Conservation (phyloP, 73 alveolate species). For the Uronychia binucleata region DNA sequence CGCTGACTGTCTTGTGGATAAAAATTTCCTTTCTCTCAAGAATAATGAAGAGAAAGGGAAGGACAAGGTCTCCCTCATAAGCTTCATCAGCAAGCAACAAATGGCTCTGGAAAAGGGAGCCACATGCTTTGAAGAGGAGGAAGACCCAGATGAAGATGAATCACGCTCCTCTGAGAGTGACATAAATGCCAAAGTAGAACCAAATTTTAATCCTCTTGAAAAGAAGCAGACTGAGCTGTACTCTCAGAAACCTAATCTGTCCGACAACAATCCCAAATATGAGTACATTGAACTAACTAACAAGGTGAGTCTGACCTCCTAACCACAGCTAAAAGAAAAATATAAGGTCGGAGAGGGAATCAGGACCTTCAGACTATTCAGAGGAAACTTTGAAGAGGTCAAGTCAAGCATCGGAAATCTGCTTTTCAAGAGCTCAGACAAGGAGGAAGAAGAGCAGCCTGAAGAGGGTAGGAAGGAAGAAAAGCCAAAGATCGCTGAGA, state of each 20-base stretch:
- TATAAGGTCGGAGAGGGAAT: constrained; percentile 33
- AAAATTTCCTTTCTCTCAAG: background rate
- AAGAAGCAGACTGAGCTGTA: background rate
- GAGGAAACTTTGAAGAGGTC: constrained; percentile 40
- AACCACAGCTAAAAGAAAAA: constrained; percentile 9
- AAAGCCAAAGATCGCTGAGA: background rate
- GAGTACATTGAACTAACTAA: background rate
- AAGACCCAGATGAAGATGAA: background rate
- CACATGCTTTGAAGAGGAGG: background rate
- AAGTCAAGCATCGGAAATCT: constrained; percentile 1
- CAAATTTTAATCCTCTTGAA: background rate
- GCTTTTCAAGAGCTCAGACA: background rate
- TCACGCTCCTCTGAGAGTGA: background rate
- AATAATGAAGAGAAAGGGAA: background rate
- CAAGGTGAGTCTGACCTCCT: background rate
- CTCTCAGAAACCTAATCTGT: constrained; percentile 9
- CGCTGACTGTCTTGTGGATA: background rate
- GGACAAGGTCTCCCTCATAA: background rate
- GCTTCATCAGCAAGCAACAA: background rate
- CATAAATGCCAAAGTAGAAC: background rate
- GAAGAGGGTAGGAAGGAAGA: constrained; percentile 22
- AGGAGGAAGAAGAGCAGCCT: constrained; percentile 14
- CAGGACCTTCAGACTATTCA: constrained; percentile 3
- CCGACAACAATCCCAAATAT: background rate
- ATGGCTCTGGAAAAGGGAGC: background rate